Evolutionary conservation across 345 rosid genomes (phyloP).

Genomic region (Rhodamnia rubescens): DNA sequence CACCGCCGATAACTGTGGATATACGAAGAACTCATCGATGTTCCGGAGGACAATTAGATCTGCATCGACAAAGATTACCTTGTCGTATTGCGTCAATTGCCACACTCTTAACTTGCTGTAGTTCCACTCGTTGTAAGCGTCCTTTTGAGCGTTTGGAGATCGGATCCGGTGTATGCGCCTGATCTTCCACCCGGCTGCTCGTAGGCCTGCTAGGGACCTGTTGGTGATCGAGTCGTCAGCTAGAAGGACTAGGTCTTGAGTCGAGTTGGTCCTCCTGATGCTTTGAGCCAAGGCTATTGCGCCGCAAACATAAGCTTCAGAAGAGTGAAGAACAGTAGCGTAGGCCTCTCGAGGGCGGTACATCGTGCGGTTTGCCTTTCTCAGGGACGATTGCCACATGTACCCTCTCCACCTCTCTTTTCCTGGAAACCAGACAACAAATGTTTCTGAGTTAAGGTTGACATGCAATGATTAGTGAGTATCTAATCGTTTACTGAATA

Average conservation of each 20-base stretch:
- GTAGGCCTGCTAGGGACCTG: conserved; percentile 33
- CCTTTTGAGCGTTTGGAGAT: conserved; percentile 39
- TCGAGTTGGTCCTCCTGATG: conserved; percentile 42
- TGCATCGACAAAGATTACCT: conserved; percentile 63
- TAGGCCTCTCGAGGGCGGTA: conserved; percentile 35
- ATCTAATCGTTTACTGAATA: neutral
- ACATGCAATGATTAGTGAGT: neutral
- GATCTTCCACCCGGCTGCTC: conserved; percentile 60
- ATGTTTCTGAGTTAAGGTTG: neutral
- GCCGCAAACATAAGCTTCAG: conserved; percentile 81
- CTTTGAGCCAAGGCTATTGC: conserved; percentile 87
- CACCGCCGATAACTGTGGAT: conserved; percentile 61
- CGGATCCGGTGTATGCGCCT: conserved; percentile 37
- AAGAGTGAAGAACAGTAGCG: conserved; percentile 74
- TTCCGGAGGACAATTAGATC: conserved; percentile 48
- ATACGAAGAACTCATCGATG: conserved; percentile 39
- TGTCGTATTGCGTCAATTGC: conserved; percentile 49
- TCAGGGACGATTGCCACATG: neutral
- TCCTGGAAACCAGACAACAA: conserved; percentile 3
- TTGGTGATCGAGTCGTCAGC: conserved; percentile 38
- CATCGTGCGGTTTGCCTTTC: neutral
- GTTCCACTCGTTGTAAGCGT: conserved; percentile 82
- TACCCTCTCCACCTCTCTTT: conserved; percentile 11
- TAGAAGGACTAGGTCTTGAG: conserved; percentile 50
- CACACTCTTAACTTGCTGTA: conserved; percentile 81